A percentile compares a stretch with the other conserved stretches of the same genome.
These are phyloP conservation scores for Claviceps digitariae DNA, from an alignment of 2,329 filamentous ascomycete genomes.

Conservation along the genomic window DNA sequence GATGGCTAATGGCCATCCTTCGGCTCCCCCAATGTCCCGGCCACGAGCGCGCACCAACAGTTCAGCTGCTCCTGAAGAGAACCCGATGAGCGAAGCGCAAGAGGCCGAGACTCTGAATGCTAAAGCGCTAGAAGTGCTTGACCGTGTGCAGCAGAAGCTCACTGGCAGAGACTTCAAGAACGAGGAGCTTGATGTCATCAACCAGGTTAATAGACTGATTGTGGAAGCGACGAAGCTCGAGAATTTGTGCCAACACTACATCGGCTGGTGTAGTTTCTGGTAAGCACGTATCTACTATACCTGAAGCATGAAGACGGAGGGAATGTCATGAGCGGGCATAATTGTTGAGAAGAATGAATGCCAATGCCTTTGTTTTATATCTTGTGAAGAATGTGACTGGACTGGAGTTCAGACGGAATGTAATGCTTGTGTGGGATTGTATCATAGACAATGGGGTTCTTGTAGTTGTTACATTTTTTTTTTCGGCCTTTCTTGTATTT, in stretches of 20 bases:
- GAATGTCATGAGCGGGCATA: neutral
- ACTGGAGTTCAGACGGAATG: conserved; percentile 1
- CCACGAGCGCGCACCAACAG: conserved; percentile 48
- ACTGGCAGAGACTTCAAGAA: conserved; percentile 87
- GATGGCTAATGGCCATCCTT: conserved; percentile 31
- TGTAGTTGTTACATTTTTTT: neutral
- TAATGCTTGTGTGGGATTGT: neutral
- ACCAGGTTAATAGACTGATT: conserved; percentile 89
- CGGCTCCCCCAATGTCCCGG: conserved; percentile 34
- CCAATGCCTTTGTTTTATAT: neutral
- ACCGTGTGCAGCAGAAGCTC: conserved; percentile 87
- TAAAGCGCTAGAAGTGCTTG: conserved; percentile 78
- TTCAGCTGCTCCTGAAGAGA: conserved; percentile 26
- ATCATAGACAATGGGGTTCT: neutral
- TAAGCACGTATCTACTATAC: conserved; percentile 24
- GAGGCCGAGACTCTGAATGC: conserved; percentile 82
- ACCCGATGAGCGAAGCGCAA: conserved; percentile 23
- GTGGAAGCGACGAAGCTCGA: conserved; percentile 92
- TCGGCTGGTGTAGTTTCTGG: conserved; percentile 99
- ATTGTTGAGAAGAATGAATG: neutral
- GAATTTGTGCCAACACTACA: conserved; percentile 97
- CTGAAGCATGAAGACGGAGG: neutral
- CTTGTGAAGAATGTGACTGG: neutral
- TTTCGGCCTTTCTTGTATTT: neutral
- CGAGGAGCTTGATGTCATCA: conserved; percentile 72